Percentiles rank a stretch among this genome's conserved stretches.
These are phyloP conservation scores for Jimgerdemannia flammicorona DNA, from an alignment of 192 early-diverging fungal species.

Conservation along the genomic window DNA sequence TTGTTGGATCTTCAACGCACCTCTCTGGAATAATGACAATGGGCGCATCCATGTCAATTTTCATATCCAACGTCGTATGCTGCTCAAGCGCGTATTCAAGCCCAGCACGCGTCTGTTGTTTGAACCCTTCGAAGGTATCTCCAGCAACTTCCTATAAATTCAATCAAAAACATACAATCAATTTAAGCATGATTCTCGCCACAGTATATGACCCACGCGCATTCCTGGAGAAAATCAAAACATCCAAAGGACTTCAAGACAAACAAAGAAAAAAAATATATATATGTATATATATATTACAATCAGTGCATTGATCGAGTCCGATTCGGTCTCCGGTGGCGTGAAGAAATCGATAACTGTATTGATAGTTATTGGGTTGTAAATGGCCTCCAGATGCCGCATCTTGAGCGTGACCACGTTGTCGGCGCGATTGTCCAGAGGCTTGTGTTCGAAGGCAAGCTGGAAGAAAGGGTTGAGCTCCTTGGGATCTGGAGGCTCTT, in stretches of 20 bases:
- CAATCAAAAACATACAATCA: conserved; percentile 11
- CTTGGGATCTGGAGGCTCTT: not conserved
- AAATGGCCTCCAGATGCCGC: conserved; percentile 86
- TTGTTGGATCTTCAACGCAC: conserved; percentile 29
- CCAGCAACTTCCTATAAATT: conserved; percentile 62
- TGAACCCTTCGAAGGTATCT: conserved; percentile 81
- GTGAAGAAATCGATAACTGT: conserved; percentile 80
- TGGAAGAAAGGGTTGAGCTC: conserved; percentile 62
- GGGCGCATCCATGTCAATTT: conserved; percentile 96
- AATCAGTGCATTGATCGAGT: conserved; percentile 71
- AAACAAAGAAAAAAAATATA: too few relatives aligned
- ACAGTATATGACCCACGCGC: too few relatives aligned
- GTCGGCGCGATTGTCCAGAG: conserved; percentile 87
- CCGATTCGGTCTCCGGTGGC: conserved; percentile 69
- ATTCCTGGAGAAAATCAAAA: not conserved
- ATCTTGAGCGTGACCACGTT: conserved; percentile 80
- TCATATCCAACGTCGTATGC: conserved; percentile 87
- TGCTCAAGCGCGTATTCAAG: conserved; percentile 78
- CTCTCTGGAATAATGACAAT: conserved; percentile 87
- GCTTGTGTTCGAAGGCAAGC: conserved; percentile 79
- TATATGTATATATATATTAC: not conserved
- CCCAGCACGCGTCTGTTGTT: conserved; percentile 84
- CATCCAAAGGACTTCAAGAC: not conserved
- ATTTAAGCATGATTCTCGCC: too few relatives aligned
- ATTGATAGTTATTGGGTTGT: conserved; percentile 75